Base-by-base conservation (phyloP, 2,329 filamentous ascomycete genomes). In the Moelleriella libera region DNA sequence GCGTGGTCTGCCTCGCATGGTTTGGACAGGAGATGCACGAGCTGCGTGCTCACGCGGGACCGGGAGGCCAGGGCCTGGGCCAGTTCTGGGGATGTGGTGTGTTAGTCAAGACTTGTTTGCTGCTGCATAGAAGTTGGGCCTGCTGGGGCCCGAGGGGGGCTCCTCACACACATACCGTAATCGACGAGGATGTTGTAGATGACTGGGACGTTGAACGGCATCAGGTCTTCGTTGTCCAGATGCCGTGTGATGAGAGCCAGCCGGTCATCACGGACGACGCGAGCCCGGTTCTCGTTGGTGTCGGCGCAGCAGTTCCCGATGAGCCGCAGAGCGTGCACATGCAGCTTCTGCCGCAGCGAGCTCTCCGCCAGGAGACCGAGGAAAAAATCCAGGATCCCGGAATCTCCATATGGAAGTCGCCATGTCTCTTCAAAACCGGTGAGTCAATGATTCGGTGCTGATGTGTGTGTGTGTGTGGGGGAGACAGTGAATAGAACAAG, bases 271-370 rank as follows among this genome's bases (percentile, higher is more conserved):
- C 69, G 63, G 4, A 81, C 68, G 2, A 82, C 68, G 0, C 71
- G 68, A 6, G 68, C 72, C 49, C 79, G 68, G 54, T 82, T 83
- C 50, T 76, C 71, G 56, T 83, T 77, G 52, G 74, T 75, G 52
- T 82, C 78, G 21, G 78, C 79, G 51, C 76, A 81, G 8, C 75
- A 74, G 57, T 83, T 83, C 11, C 78, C 79, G 12, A 78, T 66
- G 21, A 81, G 59, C 29, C 79, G 74, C 12, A 82, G 63, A 6
- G 70, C 61, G 48, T 82, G 78, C 6, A 75, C 64, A 43, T 68
- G 68, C n/a, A 80, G 62, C 1, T 64, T 56, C 32, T 67, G 63
- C 8, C 61, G 60, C 37, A 72, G 52, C 2, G 58, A 61, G 4
- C 67, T 59, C 0, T 58, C 56, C 5, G 62, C 60, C 7, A 79